phyloP scores from a whole-genome alignment of 139 green algal genomes.

The Haematococcus lacustris region DNA sequence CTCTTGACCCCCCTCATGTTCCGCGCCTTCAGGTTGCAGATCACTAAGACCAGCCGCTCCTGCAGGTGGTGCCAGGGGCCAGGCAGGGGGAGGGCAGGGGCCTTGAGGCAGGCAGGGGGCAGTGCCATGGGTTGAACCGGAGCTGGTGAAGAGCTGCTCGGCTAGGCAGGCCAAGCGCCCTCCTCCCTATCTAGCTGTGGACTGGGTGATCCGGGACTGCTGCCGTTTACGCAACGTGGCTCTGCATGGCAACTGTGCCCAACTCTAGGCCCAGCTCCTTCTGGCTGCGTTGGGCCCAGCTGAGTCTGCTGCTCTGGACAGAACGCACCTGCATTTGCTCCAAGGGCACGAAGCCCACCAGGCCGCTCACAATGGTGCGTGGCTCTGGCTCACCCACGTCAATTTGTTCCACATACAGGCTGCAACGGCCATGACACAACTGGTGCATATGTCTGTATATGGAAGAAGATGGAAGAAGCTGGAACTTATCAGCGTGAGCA shows the following conservation, averaged over 20 bases:
- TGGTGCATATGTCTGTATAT: not conserved
- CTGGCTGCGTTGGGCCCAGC: too few species aligned
- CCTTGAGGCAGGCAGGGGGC: too few species aligned
- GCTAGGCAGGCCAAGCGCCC: too few species aligned
- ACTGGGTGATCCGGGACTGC: too few species aligned
- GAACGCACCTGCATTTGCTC: constrained; percentile 49
- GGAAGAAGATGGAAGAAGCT: not conserved
- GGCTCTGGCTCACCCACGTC: constrained; percentile 77
- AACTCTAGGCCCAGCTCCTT: too few species aligned
- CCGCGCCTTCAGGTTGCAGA: constrained; percentile 71
- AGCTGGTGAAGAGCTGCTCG: too few species aligned
- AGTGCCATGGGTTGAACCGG: too few species aligned
- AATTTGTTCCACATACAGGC: constrained; percentile 42
- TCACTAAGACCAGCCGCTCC: constrained; percentile 60
- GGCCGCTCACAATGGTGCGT: constrained; percentile 70
- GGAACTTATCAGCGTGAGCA: not conserved
- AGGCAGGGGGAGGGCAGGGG: not conserved
- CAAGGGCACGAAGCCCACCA: constrained; percentile 59
- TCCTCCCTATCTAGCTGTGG: too few species aligned
- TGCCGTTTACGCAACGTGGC: too few species aligned
- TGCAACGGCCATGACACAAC: not conserved
- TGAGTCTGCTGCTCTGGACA: too few species aligned
- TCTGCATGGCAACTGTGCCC: too few species aligned
- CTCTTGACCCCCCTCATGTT: constrained; percentile 65
- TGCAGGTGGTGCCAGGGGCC: constrained; percentile 13